Evolutionary conservation across 352 stramenopile genomes (phyloP).

Genomic region (Globisporangium orthogonon): DNA sequence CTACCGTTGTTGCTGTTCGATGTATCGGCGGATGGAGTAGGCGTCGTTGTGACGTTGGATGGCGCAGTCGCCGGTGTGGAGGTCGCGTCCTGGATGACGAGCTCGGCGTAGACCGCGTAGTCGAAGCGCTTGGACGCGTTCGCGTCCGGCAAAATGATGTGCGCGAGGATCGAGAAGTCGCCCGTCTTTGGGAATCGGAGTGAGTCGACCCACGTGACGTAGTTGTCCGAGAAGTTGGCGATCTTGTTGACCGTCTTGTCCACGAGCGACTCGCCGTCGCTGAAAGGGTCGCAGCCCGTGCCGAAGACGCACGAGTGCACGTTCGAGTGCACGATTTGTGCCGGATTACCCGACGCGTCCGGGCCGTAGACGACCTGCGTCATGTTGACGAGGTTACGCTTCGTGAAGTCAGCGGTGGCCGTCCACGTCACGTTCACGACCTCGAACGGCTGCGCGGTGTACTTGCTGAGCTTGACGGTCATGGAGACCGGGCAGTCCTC

Average conservation of each 20-base stretch:
- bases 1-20: background rate
- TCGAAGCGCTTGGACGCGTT: conserved; percentile 43
- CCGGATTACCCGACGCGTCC: conserved; percentile 23
- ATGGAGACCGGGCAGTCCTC: conserved; percentile 38
- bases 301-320: conserved; percentile 48
- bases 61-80: conserved; percentile 5
- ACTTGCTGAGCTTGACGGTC: conserved; percentile 24
- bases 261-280: conserved; percentile 34
- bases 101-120: conserved; percentile 38
- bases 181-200: conserved; percentile 30
- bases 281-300: conserved; percentile 49
- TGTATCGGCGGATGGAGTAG: background rate
- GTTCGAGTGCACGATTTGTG: conserved; percentile 64
- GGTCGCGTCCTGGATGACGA: conserved; percentile 23
- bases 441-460: conserved; percentile 25
- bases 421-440: conserved; percentile 43
- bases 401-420: conserved; percentile 34
- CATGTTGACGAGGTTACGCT: conserved; percentile 39
- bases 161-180: conserved; percentile 41
- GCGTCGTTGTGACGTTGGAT: background rate
- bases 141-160: conserved; percentile 50
- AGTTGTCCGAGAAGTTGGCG: conserved; percentile 50
- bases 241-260: conserved; percentile 53
- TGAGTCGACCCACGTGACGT: conserved; percentile 24
- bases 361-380: conserved; percentile 32